Percentiles rank a stretch among this genome's conserved stretches.
Evolutionary conservation across 495 filamentous ascomycete species (phyloP).

Genomic region (Tuber borchii): DNA sequence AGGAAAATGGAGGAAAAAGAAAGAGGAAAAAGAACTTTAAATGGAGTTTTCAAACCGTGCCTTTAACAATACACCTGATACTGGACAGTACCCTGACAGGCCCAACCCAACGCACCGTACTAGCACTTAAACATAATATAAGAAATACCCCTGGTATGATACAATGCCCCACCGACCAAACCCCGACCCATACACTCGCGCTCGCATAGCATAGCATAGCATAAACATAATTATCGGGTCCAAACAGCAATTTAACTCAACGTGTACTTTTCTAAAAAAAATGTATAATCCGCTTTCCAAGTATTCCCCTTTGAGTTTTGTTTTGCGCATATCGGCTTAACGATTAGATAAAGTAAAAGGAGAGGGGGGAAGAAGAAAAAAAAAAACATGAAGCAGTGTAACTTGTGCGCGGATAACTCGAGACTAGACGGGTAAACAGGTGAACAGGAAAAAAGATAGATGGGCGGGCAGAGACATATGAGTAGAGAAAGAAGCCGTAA

Average conservation of each 20-base stretch:
- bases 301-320: neutral
- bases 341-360: neutral
- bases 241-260: neutral
- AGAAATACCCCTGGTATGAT: slow-evolving; percentile 19
- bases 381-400: neutral
- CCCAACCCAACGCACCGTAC: slow-evolving; percentile 13
- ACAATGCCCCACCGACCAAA: slow-evolving; percentile 15
- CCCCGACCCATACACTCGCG: slow-evolving; percentile 9
- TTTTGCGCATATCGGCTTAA: neutral
- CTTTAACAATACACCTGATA: slow-evolving; percentile 19
- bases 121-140: slow-evolving; percentile 20
- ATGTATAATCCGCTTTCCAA: neutral
- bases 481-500: neutral
- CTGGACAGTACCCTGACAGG: slow-evolving; percentile 12
- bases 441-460: neutral
- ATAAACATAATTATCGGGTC: neutral
- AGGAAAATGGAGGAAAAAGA: neutral
- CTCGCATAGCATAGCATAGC: neutral
- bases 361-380: neutral
- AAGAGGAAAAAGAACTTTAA: slow-evolving; percentile 10
- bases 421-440: neutral
- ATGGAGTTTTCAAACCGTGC: neutral
- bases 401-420: neutral
- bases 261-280: slow-evolving; percentile 4
- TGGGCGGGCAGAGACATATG: neutral